phyloP scores from a whole-genome alignment of 1,284 basidiomycete species.

The Puccinia sorghi region DNA sequence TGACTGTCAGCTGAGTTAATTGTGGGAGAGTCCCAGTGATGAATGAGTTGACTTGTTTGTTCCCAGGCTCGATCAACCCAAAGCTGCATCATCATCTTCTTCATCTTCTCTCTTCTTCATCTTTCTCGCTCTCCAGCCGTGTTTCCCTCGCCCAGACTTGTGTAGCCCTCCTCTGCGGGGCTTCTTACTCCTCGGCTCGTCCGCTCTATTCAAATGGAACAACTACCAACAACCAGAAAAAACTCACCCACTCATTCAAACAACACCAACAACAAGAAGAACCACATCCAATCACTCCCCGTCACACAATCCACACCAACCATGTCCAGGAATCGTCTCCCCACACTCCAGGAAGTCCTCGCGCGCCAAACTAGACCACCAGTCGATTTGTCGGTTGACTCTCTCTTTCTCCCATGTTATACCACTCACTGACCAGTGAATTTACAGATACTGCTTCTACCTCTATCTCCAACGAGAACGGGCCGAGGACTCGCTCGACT shows the following conservation, averaged over 20 bases:
- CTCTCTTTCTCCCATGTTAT: slow-evolving; percentile 14
- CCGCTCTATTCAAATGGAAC: too few relatives aligned
- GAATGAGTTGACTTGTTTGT: too few relatives aligned
- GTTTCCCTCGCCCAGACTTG: too few relatives aligned
- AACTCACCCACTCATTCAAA: neutral
- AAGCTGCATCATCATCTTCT: too few relatives aligned
- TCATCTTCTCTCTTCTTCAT: too few relatives aligned
- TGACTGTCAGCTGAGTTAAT: too few relatives aligned
- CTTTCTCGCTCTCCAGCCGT: too few relatives aligned
- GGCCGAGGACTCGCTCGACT: slow-evolving; percentile 92
- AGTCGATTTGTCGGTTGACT: slow-evolving; percentile 71
- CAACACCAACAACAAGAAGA: neutral
- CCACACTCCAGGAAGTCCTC: slow-evolving; percentile 45
- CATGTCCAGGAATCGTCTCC: slow-evolving; percentile 44
- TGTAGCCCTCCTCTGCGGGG: too few relatives aligned
- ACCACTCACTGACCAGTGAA: slow-evolving; percentile 14
- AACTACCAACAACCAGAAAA: too few relatives aligned
- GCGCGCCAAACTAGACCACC: slow-evolving; percentile 73
- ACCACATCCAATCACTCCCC: neutral
- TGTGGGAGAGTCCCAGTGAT: too few relatives aligned
- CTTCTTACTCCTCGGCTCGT: too few relatives aligned
- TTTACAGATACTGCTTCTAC: slow-evolving; percentile 62
- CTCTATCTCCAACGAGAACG: slow-evolving; percentile 86
- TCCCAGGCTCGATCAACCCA: too few relatives aligned
- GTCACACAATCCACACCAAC: neutral